These are phyloP conservation scores for Acrocalymma vagum DNA, from an alignment of 2,329 filamentous ascomycete genomes.

Conservation along the genomic window DNA sequence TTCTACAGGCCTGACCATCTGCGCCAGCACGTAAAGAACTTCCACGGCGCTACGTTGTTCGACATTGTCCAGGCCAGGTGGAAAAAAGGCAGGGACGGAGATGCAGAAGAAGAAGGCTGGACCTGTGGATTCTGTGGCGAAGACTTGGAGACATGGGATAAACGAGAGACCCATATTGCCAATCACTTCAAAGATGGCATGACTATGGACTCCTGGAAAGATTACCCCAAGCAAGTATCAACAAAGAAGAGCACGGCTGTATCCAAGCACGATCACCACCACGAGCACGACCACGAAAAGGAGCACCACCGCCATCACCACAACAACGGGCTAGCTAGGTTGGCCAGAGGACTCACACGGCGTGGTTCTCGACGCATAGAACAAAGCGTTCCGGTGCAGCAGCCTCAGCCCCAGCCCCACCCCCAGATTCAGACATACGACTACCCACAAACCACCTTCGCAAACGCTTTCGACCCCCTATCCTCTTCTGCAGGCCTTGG, in stretches of 20 bases:
- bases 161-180: constrained; percentile 41
- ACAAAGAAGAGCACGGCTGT: not conserved
- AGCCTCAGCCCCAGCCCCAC: not conserved
- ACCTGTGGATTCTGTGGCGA: constrained; percentile 41
- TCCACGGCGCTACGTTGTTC: constrained; percentile 31
- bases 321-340: constrained; percentile 10
- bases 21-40: constrained; percentile 43
- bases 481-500: constrained; percentile 3
- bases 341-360: constrained; percentile 7
- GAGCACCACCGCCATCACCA: not conserved
- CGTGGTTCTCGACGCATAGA: constrained; percentile 11
- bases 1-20: constrained; percentile 44
- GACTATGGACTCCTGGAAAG: constrained; percentile 38
- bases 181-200: constrained; percentile 41
- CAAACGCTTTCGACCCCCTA: constrained; percentile 14
- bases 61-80: constrained; percentile 37
- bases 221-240: too few species aligned
- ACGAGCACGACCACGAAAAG: constrained; percentile 5
- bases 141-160: constrained; percentile 34
- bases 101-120: constrained; percentile 27
- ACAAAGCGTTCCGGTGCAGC: not conserved
- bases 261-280: constrained; percentile 11
- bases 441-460: constrained; percentile 5
- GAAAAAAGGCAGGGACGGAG: constrained; percentile 28
- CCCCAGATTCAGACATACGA: constrained; percentile 1